Evolutionary conservation across 2,329 filamentous ascomycete genomes (phyloP).

Genomic region (Ascochyta fabae): DNA sequence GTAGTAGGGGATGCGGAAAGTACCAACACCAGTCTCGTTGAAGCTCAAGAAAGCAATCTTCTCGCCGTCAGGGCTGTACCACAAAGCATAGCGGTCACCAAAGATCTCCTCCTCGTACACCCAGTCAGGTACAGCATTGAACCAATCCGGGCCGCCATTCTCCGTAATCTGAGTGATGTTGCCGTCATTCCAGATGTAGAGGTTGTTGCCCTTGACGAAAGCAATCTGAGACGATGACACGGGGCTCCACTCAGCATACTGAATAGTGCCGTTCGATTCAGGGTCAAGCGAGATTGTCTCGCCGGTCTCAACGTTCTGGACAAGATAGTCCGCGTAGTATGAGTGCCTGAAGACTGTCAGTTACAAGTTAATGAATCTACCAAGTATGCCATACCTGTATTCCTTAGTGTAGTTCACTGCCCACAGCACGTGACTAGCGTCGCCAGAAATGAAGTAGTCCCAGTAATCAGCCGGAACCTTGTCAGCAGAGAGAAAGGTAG

Average conservation of each 20-base stretch:
- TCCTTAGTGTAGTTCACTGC: slow-evolving; percentile 71
- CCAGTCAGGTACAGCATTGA: slow-evolving; percentile 70
- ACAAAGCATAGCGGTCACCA: slow-evolving; percentile 58
- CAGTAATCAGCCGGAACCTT: slow-evolving; percentile 62
- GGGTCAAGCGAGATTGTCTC: slow-evolving; percentile 62
- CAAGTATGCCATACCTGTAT: slow-evolving; percentile 50
- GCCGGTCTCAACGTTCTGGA: slow-evolving; percentile 67
- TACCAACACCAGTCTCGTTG: slow-evolving; percentile 71
- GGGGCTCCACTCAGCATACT: slow-evolving; percentile 69
- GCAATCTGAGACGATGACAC: slow-evolving; percentile 63
- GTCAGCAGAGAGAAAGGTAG: slow-evolving; percentile 64
- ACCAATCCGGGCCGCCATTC: slow-evolving; percentile 66
- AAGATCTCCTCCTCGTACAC: slow-evolving; percentile 68
- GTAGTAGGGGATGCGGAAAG: slow-evolving; percentile 71
- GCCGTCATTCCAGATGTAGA: slow-evolving; percentile 65
- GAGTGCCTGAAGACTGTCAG: slow-evolving; percentile 58
- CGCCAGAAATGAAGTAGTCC: slow-evolving; percentile 68
- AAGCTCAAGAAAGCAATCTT: slow-evolving; percentile 64
- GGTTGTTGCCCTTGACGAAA: slow-evolving; percentile 71
- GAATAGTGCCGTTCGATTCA: slow-evolving; percentile 68
- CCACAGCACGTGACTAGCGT: slow-evolving; percentile 66
- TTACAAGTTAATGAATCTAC: background rate
- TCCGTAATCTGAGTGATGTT: slow-evolving; percentile 63
- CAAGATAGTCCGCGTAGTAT: slow-evolving; percentile 70
- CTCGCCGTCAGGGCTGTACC: slow-evolving; percentile 64